These are phyloP conservation scores for Aspergillus ochraceus DNA, from an alignment of 2,329 filamentous ascomycete genomes.

Conservation along the genomic window DNA sequence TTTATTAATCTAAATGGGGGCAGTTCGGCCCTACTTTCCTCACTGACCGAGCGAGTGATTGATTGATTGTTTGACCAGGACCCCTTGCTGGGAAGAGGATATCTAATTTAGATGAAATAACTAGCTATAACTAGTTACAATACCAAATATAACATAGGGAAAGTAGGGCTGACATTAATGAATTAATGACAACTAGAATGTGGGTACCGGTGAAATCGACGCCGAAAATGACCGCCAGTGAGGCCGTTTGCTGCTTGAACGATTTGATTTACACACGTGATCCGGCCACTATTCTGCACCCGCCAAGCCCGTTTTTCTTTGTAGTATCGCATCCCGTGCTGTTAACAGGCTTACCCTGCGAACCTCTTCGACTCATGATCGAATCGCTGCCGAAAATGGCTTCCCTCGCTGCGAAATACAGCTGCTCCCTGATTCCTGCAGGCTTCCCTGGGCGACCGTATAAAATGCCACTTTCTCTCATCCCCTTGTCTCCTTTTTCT, in stretches of 20 bases:
- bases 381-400: not conserved
- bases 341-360: not conserved
- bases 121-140: too few relatives aligned
- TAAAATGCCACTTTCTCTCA: not conserved
- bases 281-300: slow-evolving; percentile 19
- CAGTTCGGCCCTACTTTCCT: too few relatives aligned
- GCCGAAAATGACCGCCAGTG: slow-evolving; percentile 22
- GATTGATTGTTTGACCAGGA: too few relatives aligned
- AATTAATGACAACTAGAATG: not conserved
- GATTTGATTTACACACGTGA: slow-evolving; percentile 6
- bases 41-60: too few relatives aligned
- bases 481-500: not conserved
- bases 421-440: not conserved
- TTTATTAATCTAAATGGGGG: too few relatives aligned
- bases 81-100: too few relatives aligned
- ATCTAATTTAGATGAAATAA: too few relatives aligned
- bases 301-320: not conserved
- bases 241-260: slow-evolving; percentile 19
- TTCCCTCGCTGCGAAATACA: slow-evolving; percentile 3
- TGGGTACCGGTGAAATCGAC: slow-evolving; percentile 21
- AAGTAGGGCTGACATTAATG: not conserved
- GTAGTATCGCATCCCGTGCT: not conserved
- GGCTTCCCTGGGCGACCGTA: not conserved
- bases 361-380: not conserved
- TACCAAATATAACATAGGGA: too few relatives aligned